Evolutionary conservation across 768 basidiomycete species (phyloP).

Genomic region (Agaricus subrufescens): DNA sequence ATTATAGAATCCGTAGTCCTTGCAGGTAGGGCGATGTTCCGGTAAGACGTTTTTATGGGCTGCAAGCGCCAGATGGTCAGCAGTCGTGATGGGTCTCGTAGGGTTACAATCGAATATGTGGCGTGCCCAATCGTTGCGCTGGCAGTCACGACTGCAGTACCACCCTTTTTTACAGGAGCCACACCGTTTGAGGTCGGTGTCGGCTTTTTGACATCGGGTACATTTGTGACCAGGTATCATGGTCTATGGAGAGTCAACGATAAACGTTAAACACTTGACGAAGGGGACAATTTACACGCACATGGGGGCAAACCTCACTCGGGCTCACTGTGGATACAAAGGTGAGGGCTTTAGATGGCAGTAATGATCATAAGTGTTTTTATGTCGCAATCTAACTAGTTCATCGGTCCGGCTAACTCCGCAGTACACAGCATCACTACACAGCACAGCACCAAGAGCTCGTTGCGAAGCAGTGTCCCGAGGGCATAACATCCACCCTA

Average conservation of each 20-base stretch:
- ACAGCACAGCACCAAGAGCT: too few species aligned
- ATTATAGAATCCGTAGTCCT: slow-evolving; percentile 31
- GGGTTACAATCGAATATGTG: slow-evolving; percentile 30
- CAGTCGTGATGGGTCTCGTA: slow-evolving; percentile 21
- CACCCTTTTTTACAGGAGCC: slow-evolving; percentile 20
- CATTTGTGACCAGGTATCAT: background rate
- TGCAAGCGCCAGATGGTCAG: slow-evolving; percentile 27
- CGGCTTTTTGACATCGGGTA: background rate
- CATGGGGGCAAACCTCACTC: background rate
- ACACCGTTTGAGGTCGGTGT: slow-evolving; percentile 11
- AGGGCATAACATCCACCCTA: background rate
- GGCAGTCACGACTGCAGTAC: slow-evolving; percentile 30
- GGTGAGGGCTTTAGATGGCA: too few species aligned
- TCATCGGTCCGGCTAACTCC: too few species aligned
- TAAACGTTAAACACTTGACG: background rate
- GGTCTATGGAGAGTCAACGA: background rate
- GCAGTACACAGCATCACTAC: too few species aligned
- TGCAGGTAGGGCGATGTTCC: slow-evolving; percentile 24
- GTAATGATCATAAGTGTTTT: too few species aligned
- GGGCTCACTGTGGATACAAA: too few species aligned
- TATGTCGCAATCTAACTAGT: too few species aligned
- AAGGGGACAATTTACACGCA: background rate
- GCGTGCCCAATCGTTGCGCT: slow-evolving; percentile 21
- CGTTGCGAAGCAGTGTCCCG: too few species aligned
- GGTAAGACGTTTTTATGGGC: slow-evolving; percentile 21